Evolutionary conservation across 2,329 filamentous ascomycete species (phyloP).

Genomic region (Chaetomium sp.): DNA sequence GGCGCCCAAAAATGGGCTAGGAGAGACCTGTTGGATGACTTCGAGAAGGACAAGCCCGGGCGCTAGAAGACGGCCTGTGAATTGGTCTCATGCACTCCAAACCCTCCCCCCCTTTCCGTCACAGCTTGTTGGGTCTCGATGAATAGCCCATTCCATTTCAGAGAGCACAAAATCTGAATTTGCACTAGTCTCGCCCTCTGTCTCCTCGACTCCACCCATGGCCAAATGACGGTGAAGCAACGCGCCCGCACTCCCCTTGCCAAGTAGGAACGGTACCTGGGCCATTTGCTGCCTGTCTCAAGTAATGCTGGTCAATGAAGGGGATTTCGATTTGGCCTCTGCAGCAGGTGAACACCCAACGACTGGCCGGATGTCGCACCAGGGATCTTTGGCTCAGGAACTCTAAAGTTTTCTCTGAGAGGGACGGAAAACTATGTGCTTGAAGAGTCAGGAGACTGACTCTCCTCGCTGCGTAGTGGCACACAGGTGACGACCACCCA

Average conservation of each 20-base stretch:
- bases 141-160: slow-evolving; percentile 8
- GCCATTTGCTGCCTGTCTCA: not conserved
- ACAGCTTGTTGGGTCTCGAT: not conserved
- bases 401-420: too few species aligned
- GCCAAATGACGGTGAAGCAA: slow-evolving; percentile 8
- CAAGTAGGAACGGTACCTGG: not conserved
- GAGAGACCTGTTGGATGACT: not conserved
- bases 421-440: too few species aligned
- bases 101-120: slow-evolving; percentile 1
- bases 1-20: too few species aligned
- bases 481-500: too few species aligned
- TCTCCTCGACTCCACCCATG: not conserved
- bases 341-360: too few species aligned
- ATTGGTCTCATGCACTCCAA: not conserved
- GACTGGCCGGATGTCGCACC: too few species aligned
- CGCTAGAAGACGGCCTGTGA: not conserved
- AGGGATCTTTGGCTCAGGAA: too few species aligned
- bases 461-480: too few species aligned
- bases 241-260: not conserved
- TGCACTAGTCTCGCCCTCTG: not conserved
- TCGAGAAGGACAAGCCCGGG: not conserved
- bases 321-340: too few species aligned
- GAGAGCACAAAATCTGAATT: slow-evolving; percentile 2
- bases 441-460: too few species aligned
- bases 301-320: too few species aligned